Evolutionary conservation across 208 protist species (phyloP).

Genomic region (Trichomonas gallinae): DNA sequence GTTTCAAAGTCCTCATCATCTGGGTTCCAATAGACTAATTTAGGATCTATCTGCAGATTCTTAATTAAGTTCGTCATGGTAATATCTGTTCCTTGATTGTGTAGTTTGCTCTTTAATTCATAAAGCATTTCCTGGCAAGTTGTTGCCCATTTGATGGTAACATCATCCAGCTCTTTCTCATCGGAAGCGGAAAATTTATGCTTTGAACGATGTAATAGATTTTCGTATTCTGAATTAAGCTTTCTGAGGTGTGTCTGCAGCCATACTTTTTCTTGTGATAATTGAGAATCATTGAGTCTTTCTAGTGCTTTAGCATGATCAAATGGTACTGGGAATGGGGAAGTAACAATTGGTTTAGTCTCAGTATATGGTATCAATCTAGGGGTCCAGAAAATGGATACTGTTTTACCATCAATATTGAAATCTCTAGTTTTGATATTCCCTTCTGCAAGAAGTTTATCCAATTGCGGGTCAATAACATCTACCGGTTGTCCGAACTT

Average conservation of each 20-base stretch:
- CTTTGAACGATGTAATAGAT: not conserved
- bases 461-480: not conserved
- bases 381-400: not conserved
- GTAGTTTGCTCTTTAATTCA: not conserved
- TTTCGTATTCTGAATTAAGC: slow-evolving; percentile 1
- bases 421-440: not conserved
- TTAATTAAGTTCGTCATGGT: not conserved
- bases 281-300: not conserved
- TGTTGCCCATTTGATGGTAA: not conserved
- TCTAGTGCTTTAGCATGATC: not conserved
- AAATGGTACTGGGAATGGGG: not conserved
- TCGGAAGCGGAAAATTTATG: not conserved
- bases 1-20: not conserved
- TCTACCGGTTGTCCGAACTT: not conserved
- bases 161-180: not conserved
- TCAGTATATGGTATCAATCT: not conserved
- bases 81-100: not conserved
- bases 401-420: not conserved
- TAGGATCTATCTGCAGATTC: not conserved
- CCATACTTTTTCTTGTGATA: not conserved
- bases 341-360: not conserved
- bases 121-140: not conserved
- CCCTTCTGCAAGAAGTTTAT: not conserved
- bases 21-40: not conserved
- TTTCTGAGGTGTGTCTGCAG: not conserved